A percentile compares a stretch with the other conserved stretches of the same genome.
Conservation (phyloP, 768 basidiomycete genomes). For the Gautieria morchelliformis region DNA sequence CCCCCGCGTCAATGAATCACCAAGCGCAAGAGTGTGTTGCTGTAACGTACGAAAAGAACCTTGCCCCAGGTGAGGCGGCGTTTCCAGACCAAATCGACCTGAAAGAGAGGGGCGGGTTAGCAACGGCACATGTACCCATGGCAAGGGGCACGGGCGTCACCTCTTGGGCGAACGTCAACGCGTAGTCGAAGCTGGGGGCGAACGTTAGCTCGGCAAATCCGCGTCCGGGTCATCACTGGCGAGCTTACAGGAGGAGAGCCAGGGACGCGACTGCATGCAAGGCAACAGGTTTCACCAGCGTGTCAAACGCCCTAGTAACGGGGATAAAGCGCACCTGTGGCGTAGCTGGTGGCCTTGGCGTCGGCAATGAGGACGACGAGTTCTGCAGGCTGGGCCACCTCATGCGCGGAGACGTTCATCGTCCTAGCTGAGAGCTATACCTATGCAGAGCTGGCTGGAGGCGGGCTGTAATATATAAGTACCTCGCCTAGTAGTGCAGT, state of each 20-base stretch:
- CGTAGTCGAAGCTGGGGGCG: background rate
- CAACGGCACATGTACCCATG: background rate
- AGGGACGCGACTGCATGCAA: constrained; percentile 1
- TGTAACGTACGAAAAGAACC: background rate
- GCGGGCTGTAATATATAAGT: too few species aligned
- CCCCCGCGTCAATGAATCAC: background rate
- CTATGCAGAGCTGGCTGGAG: too few species aligned
- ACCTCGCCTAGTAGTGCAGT: too few species aligned
- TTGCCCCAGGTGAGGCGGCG: constrained; percentile 5
- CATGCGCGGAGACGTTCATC: background rate
- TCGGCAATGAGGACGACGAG: background rate
- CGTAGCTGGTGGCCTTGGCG: constrained; percentile 1
- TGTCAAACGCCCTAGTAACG: background rate
- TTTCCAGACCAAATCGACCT: constrained; percentile 4
- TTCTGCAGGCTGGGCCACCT: background rate
- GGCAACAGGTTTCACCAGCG: background rate
- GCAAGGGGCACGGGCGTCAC: background rate
- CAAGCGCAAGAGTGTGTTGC: background rate
- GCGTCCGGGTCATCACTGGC: background rate
- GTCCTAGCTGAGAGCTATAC: too few species aligned
- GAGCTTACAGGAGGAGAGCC: constrained; percentile 1
- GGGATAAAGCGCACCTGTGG: background rate
- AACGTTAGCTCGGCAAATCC: background rate
- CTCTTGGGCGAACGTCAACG: constrained; percentile 2
- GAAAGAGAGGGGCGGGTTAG: background rate